Percentiles rank a stretch among this genome's conserved stretches.
Conservation (phyloP, 345 rosid genomes). For the Citrus glauca region DNA sequence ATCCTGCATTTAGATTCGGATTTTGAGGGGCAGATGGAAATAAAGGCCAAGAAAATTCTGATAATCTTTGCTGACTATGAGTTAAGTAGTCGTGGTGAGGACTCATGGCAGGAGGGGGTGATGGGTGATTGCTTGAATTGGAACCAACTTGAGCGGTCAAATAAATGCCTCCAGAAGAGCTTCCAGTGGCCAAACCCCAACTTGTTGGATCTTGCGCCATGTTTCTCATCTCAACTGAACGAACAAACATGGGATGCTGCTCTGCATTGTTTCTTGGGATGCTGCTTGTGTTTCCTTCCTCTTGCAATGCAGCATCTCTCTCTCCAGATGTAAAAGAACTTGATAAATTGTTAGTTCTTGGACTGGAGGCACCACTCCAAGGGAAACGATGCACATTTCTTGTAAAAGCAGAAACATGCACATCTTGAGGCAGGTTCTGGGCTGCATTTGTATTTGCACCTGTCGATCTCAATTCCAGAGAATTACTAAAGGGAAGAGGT, state of each 20-base stretch:
- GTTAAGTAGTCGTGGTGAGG: conserved; percentile 35
- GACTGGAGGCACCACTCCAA: conserved; percentile 49
- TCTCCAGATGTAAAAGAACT: conserved; percentile 38
- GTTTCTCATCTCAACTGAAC: conserved; percentile 49
- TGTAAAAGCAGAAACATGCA: conserved; percentile 44
- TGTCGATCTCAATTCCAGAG: conserved; percentile 45
- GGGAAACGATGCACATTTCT: conserved; percentile 48
- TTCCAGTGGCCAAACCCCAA: conserved; percentile 63
- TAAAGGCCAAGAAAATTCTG: conserved; percentile 71
- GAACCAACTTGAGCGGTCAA: conserved; percentile 41
- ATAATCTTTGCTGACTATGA: conserved; percentile 41
- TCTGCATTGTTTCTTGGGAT: conserved; percentile 47
- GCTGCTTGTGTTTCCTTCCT: conserved; percentile 46
- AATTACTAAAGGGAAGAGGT: conserved; percentile 37
- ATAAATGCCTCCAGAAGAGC: conserved; percentile 36
- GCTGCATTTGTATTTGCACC: conserved; percentile 34
- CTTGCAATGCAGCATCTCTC: conserved; percentile 40
- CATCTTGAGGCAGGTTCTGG: conserved; percentile 42
- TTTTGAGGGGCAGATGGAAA: conserved; percentile 46
- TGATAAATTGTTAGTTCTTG: conserved; percentile 43
- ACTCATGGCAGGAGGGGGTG: conserved; percentile 47
- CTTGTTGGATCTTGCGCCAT: conserved; percentile 53
- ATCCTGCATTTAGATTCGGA: conserved; percentile 34
- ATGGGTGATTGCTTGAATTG: conserved; percentile 45
- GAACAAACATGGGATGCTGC: conserved; percentile 51